Evolutionary conservation across 495 filamentous ascomycete genomes (phyloP), one percentile per base, ranked within the genome.

Genomic region (Pseudomonodictys pantanalensis): DNA sequence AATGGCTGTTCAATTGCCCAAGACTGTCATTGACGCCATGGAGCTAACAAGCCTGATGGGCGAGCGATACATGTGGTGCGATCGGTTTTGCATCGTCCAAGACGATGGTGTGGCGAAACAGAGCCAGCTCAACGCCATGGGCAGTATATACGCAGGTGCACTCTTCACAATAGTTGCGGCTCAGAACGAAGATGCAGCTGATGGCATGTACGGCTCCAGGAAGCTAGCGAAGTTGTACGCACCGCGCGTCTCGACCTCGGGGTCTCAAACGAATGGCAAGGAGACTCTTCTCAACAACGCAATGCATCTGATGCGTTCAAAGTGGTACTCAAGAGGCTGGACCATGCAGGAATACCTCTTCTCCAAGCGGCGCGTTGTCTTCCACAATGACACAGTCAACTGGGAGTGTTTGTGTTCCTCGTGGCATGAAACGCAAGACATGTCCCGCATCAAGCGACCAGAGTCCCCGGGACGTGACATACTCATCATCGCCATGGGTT

Each of bases 1-100:
- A 41, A 18, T n/a, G 5, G 12, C 3, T 41, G 20, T 3, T 15
- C 15, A n/a, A 18, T 18, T 41, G 5, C 38, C 38, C 5, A 12
- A 18, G 15, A 18, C 20, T n/a, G 38, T 41, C 15, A 3, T 3
- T 18, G 38, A 41, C 12, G 38, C 38, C 15, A 41, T 41, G 3
- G 38, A 15, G 12, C 38, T 41, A 41, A 18, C 20, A 5, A 12
- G 12, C 5, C 15, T 5, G 5, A 5, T 41, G 4, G 38, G 12
- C 4, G 12, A n/a, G 20, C 38, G 4, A 3, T 52, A n/a, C 22
- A 3, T 47, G 5, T 47, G 44, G 44, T 15, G 18, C 5, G 44
- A 47, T 47, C 22, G 26, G 11, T 29, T 47, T 29, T 47, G 44
- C 44, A 47, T 47, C 8, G 26, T 47, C 4, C 44, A 47, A 47